Percentiles rank a stretch among this genome's conserved stretches.
Conservation (phyloP, 805 yeast genomes). For the Wickerhamiella sergipiensis region DNA sequence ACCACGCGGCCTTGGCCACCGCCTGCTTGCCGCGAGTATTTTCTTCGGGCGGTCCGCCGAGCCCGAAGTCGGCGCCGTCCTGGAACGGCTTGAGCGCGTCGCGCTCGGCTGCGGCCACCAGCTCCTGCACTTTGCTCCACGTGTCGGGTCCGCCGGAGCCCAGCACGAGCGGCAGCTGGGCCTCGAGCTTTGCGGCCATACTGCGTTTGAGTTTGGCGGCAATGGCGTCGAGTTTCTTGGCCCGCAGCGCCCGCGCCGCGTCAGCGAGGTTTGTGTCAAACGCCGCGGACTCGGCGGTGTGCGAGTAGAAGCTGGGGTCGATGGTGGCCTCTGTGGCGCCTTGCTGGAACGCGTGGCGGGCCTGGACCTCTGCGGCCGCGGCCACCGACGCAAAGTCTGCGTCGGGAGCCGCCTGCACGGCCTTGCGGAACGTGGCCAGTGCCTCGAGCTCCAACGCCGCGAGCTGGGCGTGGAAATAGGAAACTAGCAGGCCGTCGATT, state of each 20-base stretch:
- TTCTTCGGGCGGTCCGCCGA: constrained; percentile 40
- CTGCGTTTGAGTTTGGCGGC: constrained; percentile 21
- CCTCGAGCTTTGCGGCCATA: constrained; percentile 20
- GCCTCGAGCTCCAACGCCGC: constrained; percentile 26
- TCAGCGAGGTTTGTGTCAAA: constrained; percentile 25
- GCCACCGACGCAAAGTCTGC: neutral
- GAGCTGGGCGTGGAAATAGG: constrained; percentile 33
- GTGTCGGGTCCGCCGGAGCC: constrained; percentile 35
- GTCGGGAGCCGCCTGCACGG: neutral
- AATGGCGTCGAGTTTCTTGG: constrained; percentile 31
- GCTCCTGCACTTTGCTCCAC: constrained; percentile 46
- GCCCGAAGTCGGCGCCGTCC: constrained; percentile 39
- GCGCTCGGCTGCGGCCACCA: constrained; percentile 29
- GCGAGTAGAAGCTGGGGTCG: constrained; percentile 19
- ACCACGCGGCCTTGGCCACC: constrained; percentile 52
- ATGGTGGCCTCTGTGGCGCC: constrained; percentile 28
- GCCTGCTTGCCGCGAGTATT: constrained; percentile 31
- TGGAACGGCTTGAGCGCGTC: constrained; percentile 23
- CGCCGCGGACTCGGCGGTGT: constrained; percentile 14
- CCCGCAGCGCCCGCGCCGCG: constrained; percentile 23
- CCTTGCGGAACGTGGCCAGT: constrained; percentile 18
- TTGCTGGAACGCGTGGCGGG: constrained; percentile 20
- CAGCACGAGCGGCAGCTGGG: constrained; percentile 35
- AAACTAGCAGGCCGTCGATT: constrained; percentile 30
- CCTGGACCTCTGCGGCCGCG: constrained; percentile 12